Base-by-base conservation (phyloP, 495 filamentous ascomycete genomes). In the Talaromyces adpressus region DNA sequence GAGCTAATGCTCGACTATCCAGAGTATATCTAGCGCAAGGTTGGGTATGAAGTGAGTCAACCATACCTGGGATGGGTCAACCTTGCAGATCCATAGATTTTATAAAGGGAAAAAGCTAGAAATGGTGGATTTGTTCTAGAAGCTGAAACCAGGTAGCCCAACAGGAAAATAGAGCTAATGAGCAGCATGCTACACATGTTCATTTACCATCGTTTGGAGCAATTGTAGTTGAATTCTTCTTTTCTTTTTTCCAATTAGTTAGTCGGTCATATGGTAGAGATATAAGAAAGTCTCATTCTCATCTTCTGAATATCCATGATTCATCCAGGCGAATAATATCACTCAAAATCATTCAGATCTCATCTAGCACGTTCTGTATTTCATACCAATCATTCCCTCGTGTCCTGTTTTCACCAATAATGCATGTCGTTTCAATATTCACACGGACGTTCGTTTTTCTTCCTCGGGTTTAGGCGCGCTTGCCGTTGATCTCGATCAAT, bases 401-500 rank as follows among this genome's bases (percentile, higher is more conserved):
- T 45, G 32, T 36, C 32, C 32, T 36, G 8, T 41, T 41, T 14
- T 41, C 14, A 36, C 32, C 8, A 36, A 36, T 12, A 12, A 36
- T 36, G 11, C 11, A 36, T 36, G 18, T 45, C 39, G n/a, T 16
- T 6, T 9, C 45, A 7, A 18, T 49, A 49, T 49, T n/a, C 45
- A n/a, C 5, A 18, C 45, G 18, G 6, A 20, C 45, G 8, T 20
- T 20, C 7, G 27, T 49, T 20, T 20, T 7, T 49, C 1, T 20
- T 49, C 7, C 45, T 20, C n/a, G 8, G 18, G n/a, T 58, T 23
- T 58, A 58, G 4, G 56, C 56, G 14, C 30, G 56, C 56, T 58
- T 58, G 56, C 56, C 56, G 56, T 58, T 58, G 27, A 58, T 32
- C 18, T 58, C 56, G 29, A 58, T 20, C 56, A 58, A 22, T 58